These are phyloP conservation scores for Fusarium sp. DNA, from an alignment of 2,329 filamentous ascomycete species.

Conservation along the genomic window DNA sequence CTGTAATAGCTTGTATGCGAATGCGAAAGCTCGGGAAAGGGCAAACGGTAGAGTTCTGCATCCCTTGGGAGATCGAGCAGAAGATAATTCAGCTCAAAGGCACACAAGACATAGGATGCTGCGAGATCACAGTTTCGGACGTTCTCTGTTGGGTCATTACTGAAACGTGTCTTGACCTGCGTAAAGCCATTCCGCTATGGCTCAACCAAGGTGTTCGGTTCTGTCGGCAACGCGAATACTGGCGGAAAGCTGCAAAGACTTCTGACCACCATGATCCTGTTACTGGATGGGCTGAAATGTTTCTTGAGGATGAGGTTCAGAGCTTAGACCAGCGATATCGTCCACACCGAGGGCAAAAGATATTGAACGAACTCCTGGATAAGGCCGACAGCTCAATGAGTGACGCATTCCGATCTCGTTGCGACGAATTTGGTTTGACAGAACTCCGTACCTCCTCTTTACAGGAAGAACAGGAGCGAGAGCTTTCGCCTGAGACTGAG, in stretches of 20 bases:
- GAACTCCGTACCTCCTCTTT: constrained; percentile 52
- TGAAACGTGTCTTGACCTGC: constrained; percentile 35
- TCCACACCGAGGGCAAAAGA: constrained; percentile 45
- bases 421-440: constrained; percentile 28
- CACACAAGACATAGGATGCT: accelerated
- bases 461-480: constrained; percentile 78
- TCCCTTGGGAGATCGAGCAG: constrained; percentile 70
- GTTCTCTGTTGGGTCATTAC: constrained; percentile 72
- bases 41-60: constrained; percentile 75
- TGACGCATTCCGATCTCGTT: not conserved
- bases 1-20: constrained; percentile 74
- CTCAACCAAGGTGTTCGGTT: constrained; percentile 71
- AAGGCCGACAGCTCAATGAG: not conserved
- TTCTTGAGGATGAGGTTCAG: constrained; percentile 71
- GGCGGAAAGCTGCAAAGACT: constrained; percentile 35
- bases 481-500: constrained; percentile 76
- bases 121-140: constrained; percentile 64
- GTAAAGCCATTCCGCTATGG: constrained; percentile 63
- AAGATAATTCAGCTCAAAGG: constrained; percentile 60
- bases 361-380: constrained; percentile 2
- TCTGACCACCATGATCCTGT: accelerated
- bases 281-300: constrained; percentile 54
- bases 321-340: constrained; percentile 67
- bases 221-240: constrained; percentile 59
- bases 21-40: constrained; percentile 78